Base-by-base conservation (phyloP, 352 stramenopile genomes). In the Phytopythium oedochilum region DNA sequence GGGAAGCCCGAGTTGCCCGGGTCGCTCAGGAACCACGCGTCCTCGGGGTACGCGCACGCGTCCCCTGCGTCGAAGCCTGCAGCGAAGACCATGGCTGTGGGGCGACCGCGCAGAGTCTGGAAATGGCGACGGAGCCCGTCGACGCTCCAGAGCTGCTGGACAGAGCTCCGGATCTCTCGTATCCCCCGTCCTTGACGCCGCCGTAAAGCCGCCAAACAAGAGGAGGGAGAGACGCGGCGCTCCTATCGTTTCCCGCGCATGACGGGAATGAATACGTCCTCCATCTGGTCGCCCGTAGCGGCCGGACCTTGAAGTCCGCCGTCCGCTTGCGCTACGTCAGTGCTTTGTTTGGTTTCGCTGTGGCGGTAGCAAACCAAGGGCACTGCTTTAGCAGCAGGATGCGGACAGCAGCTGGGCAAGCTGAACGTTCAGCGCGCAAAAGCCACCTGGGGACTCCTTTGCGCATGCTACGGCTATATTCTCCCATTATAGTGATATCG, bases 1-100 rank as follows among this genome's bases (percentile, higher is more conserved):
- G 66, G 65, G 38, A 71, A 61, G 49, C 59, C 26, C 49, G 60
- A 57, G 52, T 66, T 67, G 31, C 61, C 64, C 17, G 68, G 61
- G 49, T 73, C 68, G 26, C 64, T 50, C 32, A 77, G 53, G 49
- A 73, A 77, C 49, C 35, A 47, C 22, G 18, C 34, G 23, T 25
- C 22, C 3, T 22, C 12, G 9, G 20, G 20, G 34, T 34, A 43
- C 12, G 20, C 36, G 50, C 50, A 56, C 12, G 38, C 50, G 50
- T 35, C 50, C 6, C 9, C 32, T 25, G 46, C 6, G 18, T 17
- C 18, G 1, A 8, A n/a, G 10, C 5, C 22, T 22, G 29, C 5
- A 5, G 29, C 29, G 5, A 9, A 32, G 5, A 9, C 29, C 29
- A 32, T 32, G 29, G 29, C 29, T 5, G 5, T 5, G 29, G 29